These are phyloP conservation scores for Pseudotsuga menziesii DNA, from an alignment of 75 land plant genomes.

Conservation along the genomic window DNA sequence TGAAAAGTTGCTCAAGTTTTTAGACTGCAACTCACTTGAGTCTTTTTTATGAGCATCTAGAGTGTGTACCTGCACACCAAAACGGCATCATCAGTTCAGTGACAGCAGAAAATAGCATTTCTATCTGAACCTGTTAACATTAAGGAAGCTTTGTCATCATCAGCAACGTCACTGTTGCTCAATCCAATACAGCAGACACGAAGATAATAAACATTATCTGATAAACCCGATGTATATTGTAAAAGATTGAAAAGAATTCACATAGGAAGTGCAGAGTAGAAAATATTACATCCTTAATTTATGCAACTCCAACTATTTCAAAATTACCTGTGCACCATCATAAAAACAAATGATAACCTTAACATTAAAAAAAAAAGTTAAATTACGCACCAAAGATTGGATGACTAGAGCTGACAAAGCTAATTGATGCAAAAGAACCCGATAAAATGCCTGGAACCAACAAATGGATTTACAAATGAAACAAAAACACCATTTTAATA, in stretches of 20 bases:
- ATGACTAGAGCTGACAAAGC: slow-evolving; percentile 13
- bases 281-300: neutral
- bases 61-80: slow-evolving; percentile 1
- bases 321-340: neutral
- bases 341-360: neutral
- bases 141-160: neutral
- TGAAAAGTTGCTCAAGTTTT: neutral
- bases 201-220: neutral
- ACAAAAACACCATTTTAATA: neutral
- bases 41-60: neutral
- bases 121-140: neutral
- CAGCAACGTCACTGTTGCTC: neutral
- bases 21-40: neutral
- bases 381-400: slow-evolving; percentile 8
- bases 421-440: slow-evolving; percentile 12
- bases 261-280: neutral
- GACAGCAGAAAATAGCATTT: neutral
- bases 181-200: neutral
- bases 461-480: slow-evolving; percentile 8
- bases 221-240: neutral
- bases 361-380: neutral
- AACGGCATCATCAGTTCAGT: neutral
- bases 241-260: neutral
- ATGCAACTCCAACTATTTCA: neutral
- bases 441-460: slow-evolving; percentile 12